Conservation (phyloP, 2,329 filamentous ascomycete species). For the Fusarium guadeloupense region DNA sequence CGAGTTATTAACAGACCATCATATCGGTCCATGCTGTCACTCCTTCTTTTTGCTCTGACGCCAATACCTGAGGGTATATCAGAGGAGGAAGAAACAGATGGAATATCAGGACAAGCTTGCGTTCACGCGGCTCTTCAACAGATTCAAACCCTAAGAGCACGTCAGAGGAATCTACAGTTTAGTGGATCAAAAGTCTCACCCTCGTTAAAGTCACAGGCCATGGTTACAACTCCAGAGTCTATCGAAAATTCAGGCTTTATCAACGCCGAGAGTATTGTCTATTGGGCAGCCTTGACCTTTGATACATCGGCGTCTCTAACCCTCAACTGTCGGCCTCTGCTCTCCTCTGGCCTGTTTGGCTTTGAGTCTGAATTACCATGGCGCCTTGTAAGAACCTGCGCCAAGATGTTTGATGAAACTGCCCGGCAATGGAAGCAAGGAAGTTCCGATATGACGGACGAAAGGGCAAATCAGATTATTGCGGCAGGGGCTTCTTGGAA, state of each 20-base stretch:
- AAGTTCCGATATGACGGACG: constrained; percentile 44
- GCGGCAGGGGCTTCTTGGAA: constrained; percentile 45
- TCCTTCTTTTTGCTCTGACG: constrained; percentile 53
- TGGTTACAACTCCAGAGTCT: constrained; percentile 40
- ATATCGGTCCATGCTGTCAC: constrained; percentile 52
- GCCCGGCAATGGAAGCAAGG: constrained; percentile 40
- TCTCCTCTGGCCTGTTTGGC: constrained; percentile 51
- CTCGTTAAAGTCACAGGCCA: constrained; percentile 28
- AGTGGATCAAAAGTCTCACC: constrained; percentile 52
- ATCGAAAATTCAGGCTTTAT: constrained; percentile 48
- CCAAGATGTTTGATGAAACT: constrained; percentile 45
- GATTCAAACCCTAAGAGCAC: constrained; percentile 51
- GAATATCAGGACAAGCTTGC: constrained; percentile 52
- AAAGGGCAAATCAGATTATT: constrained; percentile 46
- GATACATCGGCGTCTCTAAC: constrained; percentile 54
- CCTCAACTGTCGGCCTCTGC: constrained; percentile 51
- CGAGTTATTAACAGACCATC: constrained; percentile 53
- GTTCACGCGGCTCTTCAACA: constrained; percentile 54
- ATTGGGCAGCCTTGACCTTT: constrained; percentile 54
- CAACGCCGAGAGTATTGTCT: constrained; percentile 50
- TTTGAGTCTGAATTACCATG: constrained; percentile 46
- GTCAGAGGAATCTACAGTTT: constrained; percentile 52
- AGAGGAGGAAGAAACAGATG: constrained; percentile 53
- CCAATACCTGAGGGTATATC: constrained; percentile 52
- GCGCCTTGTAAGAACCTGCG: constrained; percentile 42